Conservation (phyloP, 306 rosid species). For the Cucurbita ficifolia region DNA sequence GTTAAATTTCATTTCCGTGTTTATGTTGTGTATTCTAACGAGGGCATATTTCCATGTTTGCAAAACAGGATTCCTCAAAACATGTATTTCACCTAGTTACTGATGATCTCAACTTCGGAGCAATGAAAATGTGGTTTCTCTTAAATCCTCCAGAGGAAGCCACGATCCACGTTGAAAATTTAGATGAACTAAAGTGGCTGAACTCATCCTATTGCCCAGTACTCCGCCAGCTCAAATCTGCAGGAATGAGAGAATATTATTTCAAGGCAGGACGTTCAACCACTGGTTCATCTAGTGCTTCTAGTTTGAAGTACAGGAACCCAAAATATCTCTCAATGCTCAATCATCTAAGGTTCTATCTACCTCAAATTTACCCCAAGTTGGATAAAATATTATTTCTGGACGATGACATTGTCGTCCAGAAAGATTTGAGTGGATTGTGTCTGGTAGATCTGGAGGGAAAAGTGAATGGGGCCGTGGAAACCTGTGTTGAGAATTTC, state of each 20-base stretch:
- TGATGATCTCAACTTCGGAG: slow-evolving; percentile 88
- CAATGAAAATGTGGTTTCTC: slow-evolving; percentile 98
- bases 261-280: slow-evolving; percentile 81
- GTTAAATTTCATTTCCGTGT: not conserved
- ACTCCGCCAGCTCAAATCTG: slow-evolving; percentile 81
- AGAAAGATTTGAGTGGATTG: slow-evolving; percentile 81
- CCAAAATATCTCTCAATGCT: slow-evolving; percentile 98
- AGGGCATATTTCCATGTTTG: slow-evolving; percentile 12
- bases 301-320: slow-evolving; percentile 88
- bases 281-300: slow-evolving; percentile 51
- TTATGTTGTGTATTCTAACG: slow-evolving; percentile 11
- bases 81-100: slow-evolving; percentile 93
- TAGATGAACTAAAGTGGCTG: slow-evolving; percentile 87
- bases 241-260: slow-evolving; percentile 87
- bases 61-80: slow-evolving; percentile 73
- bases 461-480: slow-evolving; percentile 95
- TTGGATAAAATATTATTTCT: slow-evolving; percentile 82
- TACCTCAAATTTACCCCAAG: slow-evolving; percentile 88
- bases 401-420: slow-evolving; percentile 94
- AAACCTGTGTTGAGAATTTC: slow-evolving; percentile 85
- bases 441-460: slow-evolving; percentile 69
- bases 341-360: slow-evolving; percentile 89
- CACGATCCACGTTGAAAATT: slow-evolving; percentile 79
- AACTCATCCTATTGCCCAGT: slow-evolving; percentile 96
- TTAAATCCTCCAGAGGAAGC: slow-evolving; percentile 93